Base-by-base conservation (phyloP, 1,284 basidiomycete genomes). In the Meira miltonrushii region DNA sequence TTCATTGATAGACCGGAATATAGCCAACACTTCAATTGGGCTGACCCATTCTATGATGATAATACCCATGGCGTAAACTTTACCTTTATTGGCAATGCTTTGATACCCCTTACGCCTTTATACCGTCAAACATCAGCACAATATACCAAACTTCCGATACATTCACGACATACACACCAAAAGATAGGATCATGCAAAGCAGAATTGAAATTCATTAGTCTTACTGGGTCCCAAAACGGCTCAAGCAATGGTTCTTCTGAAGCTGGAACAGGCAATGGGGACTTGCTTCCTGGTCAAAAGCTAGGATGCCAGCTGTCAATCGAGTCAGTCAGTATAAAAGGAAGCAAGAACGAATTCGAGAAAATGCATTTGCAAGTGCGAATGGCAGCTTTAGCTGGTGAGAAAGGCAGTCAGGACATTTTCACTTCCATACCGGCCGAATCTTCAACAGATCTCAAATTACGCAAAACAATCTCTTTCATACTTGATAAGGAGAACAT, bases 1-100 rank as follows among this genome's bases (percentile, higher is more conserved):
- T 92, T 92, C 78, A 89, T 93, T 69, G 89, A 92, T 79, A 86
- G 88, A 58, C 93, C 94, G 6, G 89, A 88, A 12, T 94, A 73
- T 43, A 68, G 68, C 41, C 66, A 64, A 43, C 93, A 97, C 79
- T 94, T 97, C 80, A 89, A 90, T 41, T 87, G 89, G 40, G 88
- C 92, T 65, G 90, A 92, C 77, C 88, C 91, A 0, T 98, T 97
- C 81, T 92, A 90, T 79, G 71, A 75, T 55, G 46, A 59, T 3
- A 65, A 88, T 64, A 92, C 88, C 77, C 17, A 19, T 48, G 46
- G 46, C 23, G 67, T 71, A 1, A 43, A 61, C 0, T 73, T 63
- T 53, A 64, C 62, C 10, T 94, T 93, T 79, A 87, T 97, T 58
- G 95, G 93, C 48, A 62, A 89, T 65, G 87, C 90, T 0, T 79